Percentiles rank a stretch among this genome's conserved stretches.
Conservation (phyloP, 176 grass and related monocot species). For the Triticum aestivum region IWGSC_CS_RefSeq_v2.1 NC_057806.1:128861189-128861688, state of each 20-base stretch:
- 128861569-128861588: neutral
- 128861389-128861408: neutral
- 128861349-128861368: neutral
- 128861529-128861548: constrained; percentile 63
- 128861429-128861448: neutral
- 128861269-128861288: neutral
- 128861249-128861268: neutral
- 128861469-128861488: constrained; percentile 88
- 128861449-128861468: constrained; percentile 40
- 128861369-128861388: neutral
- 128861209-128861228: neutral
- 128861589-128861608: neutral
- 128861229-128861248: neutral
- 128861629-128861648: too few species aligned
- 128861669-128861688: too few species aligned
- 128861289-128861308: neutral
- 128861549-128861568: constrained; percentile 21
- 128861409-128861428: neutral
- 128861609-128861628: too few species aligned
- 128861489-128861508: constrained; percentile 91
- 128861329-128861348: neutral
- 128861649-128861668: too few species aligned
- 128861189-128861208: neutral
- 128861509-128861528: constrained; percentile 87
- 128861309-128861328: neutral